These are phyloP conservation scores for Pholiota adiposa DNA, from an alignment of 1,284 basidiomycete species.

Conservation along the genomic window DNA sequence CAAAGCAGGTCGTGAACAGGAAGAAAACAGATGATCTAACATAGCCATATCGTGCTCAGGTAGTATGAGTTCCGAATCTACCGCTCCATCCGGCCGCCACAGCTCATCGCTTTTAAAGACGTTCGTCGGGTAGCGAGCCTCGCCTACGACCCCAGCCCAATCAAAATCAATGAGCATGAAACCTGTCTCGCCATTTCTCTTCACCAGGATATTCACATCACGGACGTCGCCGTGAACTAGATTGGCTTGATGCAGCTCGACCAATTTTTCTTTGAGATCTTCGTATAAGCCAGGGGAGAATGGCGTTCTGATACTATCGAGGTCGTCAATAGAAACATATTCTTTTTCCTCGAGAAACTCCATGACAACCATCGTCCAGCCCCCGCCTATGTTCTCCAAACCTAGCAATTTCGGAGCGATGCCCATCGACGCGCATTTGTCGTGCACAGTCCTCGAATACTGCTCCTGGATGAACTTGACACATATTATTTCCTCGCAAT, in stretches of 20 bases:
- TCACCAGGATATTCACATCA: conserved; percentile 27
- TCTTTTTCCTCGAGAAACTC: too few relatives aligned
- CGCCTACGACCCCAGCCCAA: conserved; percentile 30
- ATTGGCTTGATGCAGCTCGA: background rate
- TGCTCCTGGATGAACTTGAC: background rate
- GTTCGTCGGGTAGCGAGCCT: conserved; percentile 28
- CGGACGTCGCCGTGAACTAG: conserved; percentile 33
- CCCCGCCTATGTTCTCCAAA: background rate
- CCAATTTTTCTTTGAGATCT: background rate
- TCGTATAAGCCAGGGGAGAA: background rate
- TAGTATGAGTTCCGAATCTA: conserved; percentile 11
- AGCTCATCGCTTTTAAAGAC: conserved; percentile 1
- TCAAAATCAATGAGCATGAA: conserved; percentile 32
- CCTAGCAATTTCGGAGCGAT: background rate
- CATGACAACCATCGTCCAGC: background rate
- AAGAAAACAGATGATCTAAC: background rate
- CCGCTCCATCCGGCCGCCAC: conserved; percentile 21
- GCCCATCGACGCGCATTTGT: background rate
- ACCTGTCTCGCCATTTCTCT: background rate
- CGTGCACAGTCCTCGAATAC: background rate
- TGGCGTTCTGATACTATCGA: too few relatives aligned
- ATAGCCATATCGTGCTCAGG: background rate
- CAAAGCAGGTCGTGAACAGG: too few relatives aligned
- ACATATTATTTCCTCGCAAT: background rate
- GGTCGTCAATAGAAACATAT: background rate